Evolutionary conservation across 2,329 filamentous ascomycete genomes (phyloP).

Genomic region (Pseudodiploospora longispora): DNA sequence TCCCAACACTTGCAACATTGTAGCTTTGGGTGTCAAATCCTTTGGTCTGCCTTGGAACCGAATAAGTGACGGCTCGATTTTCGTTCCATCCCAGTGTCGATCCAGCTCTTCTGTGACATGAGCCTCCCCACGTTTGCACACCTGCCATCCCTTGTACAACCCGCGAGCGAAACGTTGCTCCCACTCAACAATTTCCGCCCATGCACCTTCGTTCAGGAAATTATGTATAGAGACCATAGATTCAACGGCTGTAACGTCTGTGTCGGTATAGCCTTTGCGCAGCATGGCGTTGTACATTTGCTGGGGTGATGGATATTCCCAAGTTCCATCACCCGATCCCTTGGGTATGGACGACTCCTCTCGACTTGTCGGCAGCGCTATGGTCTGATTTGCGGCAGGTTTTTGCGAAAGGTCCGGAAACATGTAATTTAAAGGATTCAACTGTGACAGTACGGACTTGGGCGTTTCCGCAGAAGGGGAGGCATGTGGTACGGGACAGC

Average conservation of each 20-base stretch:
- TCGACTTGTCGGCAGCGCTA: slow-evolving; percentile 68
- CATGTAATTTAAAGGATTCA: slow-evolving; percentile 87
- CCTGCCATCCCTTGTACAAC: slow-evolving; percentile 61
- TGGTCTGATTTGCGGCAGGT: slow-evolving; percentile 62
- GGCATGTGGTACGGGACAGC: slow-evolving; percentile 40
- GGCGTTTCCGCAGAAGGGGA: slow-evolving; percentile 24
- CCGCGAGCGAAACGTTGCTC: slow-evolving; percentile 78
- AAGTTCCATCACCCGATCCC: slow-evolving; percentile 67
- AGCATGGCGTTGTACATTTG: slow-evolving; percentile 99
- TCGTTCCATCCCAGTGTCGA: slow-evolving; percentile 44
- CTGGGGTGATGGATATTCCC: slow-evolving; percentile 97
- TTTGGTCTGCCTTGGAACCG: slow-evolving; percentile 84
- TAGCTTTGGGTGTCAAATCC: slow-evolving; percentile 86
- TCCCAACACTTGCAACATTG: slow-evolving; percentile 72
- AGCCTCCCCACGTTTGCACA: slow-evolving; percentile 67
- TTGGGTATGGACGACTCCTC: slow-evolving; percentile 89
- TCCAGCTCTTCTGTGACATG: slow-evolving; percentile 39
- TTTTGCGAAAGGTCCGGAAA: slow-evolving; percentile 77
- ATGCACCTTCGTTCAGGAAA: slow-evolving; percentile 95
- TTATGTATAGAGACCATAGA: slow-evolving; percentile 98
- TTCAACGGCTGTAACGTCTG: slow-evolving; percentile 85
- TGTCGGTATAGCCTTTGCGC: slow-evolving; percentile 92
- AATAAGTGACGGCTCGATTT: slow-evolving; percentile 62
- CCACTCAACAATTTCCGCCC: slow-evolving; percentile 92
- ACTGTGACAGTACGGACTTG: slow-evolving; percentile 44